Evolutionary conservation across 192 early-diverging fungal species (phyloP).

Genomic region (Lobosporangium transversale): DNA sequence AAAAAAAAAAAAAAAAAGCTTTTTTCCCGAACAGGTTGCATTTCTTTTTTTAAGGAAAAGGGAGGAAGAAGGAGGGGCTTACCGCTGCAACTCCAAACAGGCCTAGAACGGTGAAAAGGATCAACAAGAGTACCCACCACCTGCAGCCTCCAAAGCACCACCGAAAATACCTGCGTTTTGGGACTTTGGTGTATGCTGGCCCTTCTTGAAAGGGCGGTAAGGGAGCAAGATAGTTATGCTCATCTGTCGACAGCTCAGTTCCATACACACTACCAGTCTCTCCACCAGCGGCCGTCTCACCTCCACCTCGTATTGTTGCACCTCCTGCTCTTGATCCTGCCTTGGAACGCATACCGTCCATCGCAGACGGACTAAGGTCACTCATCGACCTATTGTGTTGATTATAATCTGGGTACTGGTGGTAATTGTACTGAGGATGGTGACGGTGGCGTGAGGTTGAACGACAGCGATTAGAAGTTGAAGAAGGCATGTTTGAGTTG

Average conservation of each 20-base stretch:
- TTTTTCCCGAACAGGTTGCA: not conserved
- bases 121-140: constrained; percentile 38
- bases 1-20: no score
- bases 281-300: constrained; percentile 4
- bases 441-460: constrained; percentile 14
- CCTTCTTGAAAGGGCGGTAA: constrained; percentile 43
- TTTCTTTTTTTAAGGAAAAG: not conserved
- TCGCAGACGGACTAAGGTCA: constrained; percentile 16
- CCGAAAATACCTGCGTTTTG: constrained; percentile 37
- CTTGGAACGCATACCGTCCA: constrained; percentile 10
- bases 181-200: constrained; percentile 32
- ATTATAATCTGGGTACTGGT: not conserved
- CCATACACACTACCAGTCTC: constrained; percentile 24
- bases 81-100: constrained; percentile 13
- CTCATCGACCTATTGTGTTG: constrained; percentile 2
- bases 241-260: constrained; percentile 12
- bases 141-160: constrained; percentile 44
- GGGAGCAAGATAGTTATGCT: constrained; percentile 42
- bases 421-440: not conserved
- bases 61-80: not conserved
- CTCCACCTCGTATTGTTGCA: constrained; percentile 7
- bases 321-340: constrained; percentile 25
- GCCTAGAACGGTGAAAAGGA: constrained; percentile 16
- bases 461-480: constrained; percentile 16
- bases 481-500: constrained; percentile 16